Evolutionary conservation across 2,329 filamentous ascomycete genomes (phyloP).

Genomic region (Diaporthe longicolla): DNA sequence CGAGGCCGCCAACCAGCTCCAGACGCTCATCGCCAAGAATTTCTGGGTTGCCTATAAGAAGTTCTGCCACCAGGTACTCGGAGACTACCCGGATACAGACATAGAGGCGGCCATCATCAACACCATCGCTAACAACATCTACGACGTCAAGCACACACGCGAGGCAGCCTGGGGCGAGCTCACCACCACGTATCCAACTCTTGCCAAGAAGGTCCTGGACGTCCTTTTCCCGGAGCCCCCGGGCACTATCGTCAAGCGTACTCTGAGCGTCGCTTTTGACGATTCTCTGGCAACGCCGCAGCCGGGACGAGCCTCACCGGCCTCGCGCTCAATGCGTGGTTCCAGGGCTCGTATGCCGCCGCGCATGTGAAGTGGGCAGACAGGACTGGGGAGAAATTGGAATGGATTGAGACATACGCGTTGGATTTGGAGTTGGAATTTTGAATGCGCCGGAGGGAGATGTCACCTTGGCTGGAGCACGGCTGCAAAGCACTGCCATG

Average conservation of each 20-base stretch:
- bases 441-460: background rate
- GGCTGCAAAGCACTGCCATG: background rate
- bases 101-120: constrained; percentile 12
- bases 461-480: background rate
- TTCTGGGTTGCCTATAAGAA: background rate
- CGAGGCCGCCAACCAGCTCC: background rate
- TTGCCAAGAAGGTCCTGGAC: constrained; percentile 15
- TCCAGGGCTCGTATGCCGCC: too few species aligned
- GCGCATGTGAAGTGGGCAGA: too few species aligned
- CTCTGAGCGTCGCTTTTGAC: constrained; percentile 16
- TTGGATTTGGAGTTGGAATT: background rate
- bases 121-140: background rate
- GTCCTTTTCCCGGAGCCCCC: background rate
- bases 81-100: background rate
- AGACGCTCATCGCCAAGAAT: background rate
- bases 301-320: too few species aligned
- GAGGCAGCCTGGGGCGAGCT: constrained; percentile 13
- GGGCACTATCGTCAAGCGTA: background rate
- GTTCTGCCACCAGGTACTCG: background rate
- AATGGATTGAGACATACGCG: background rate
- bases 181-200: background rate
- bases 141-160: background rate
- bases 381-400: too few species aligned
- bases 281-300: background rate
- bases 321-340: too few species aligned